phyloP scores from a whole-genome alignment of 169 alveolate species.

The Eimeria zaria region DNA sequence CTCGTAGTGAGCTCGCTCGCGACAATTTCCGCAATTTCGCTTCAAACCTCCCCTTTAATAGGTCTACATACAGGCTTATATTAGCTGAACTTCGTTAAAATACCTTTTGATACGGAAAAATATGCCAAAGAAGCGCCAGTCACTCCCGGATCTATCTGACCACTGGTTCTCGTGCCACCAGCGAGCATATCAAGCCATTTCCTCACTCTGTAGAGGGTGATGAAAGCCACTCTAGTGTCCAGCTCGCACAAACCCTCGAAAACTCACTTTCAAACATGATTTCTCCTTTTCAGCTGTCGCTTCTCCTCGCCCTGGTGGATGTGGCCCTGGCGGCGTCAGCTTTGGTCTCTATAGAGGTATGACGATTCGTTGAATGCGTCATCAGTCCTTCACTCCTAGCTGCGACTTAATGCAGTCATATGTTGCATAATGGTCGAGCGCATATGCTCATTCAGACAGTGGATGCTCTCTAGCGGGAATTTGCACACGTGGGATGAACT shows the following conservation, averaged over 20 bases:
- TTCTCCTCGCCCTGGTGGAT: not conserved
- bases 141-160: not conserved
- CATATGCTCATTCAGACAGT: not conserved
- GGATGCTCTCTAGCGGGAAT: conserved; percentile 8
- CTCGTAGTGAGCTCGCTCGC: not conserved
- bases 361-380: not conserved
- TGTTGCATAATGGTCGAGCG: not conserved
- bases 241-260: not conserved
- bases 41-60: not conserved
- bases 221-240: not conserved
- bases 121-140: not conserved
- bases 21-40: not conserved
- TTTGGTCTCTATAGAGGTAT: not conserved
- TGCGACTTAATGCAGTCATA: not conserved
- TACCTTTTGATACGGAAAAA: not conserved
- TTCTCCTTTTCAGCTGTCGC: not conserved
- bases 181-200: not conserved
- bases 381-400: not conserved
- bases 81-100: not conserved
- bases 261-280: not conserved
- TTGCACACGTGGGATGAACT: conserved; percentile 57
- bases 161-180: not conserved
- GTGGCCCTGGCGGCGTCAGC: conserved; percentile 9
- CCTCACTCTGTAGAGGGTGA: not conserved
- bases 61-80: not conserved